These are phyloP conservation scores for Heterobasidion annosum DNA, from an alignment of 1,284 basidiomycete genomes.

Conservation along the genomic window DNA sequence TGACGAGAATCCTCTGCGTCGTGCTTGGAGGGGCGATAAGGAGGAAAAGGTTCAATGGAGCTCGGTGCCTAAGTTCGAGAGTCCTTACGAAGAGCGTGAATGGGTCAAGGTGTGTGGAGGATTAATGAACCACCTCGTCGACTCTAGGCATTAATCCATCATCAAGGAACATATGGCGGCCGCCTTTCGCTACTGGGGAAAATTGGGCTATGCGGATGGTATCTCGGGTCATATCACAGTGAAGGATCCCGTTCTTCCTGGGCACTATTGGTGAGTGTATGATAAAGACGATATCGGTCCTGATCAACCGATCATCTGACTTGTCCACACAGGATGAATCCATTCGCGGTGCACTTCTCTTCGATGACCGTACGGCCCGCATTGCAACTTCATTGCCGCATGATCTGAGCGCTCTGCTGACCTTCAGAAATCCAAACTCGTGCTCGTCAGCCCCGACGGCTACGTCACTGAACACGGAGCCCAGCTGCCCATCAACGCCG, in stretches of 20 bases:
- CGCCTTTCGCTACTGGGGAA: background rate
- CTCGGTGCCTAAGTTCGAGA: background rate
- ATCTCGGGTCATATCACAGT: background rate
- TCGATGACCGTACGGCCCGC: background rate
- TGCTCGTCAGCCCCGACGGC: background rate
- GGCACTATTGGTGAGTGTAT: background rate
- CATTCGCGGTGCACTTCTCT: background rate
- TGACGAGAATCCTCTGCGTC: background rate
- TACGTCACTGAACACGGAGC: background rate
- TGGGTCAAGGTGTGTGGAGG: background rate
- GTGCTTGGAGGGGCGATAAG: background rate
- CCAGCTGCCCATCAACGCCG: background rate
- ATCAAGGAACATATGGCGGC: background rate
- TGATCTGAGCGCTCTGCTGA: background rate
- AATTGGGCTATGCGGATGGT: background rate
- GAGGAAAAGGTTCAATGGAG: background rate
- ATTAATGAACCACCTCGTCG: background rate
- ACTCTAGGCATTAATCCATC: background rate
- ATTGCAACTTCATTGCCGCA: background rate
- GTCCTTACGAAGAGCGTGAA: background rate
- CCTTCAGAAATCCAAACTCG: background rate
- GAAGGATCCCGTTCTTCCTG: background rate
- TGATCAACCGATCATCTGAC: background rate
- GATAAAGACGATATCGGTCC: too few species aligned
- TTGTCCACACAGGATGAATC: background rate